These are phyloP conservation scores for Sutorius eximius DNA, from an alignment of 1,284 basidiomycete genomes.

Conservation along the genomic window DNA sequence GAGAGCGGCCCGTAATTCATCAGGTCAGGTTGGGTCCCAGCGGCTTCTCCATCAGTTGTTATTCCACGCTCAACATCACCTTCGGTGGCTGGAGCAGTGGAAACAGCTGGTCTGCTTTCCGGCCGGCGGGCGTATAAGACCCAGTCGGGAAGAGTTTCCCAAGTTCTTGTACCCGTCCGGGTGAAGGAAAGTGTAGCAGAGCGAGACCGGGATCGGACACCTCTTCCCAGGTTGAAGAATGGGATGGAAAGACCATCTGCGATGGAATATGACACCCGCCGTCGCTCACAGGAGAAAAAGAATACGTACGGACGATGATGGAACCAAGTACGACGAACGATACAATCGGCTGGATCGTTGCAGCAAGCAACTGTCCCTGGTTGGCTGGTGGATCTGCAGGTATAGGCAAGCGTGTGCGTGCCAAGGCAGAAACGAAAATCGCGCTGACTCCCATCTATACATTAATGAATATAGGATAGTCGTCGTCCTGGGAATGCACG, in stretches of 20 bases:
- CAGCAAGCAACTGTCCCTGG: conserved; percentile 70
- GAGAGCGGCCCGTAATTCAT: background rate
- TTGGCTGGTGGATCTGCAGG: conserved; percentile 58
- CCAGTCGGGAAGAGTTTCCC: conserved; percentile 49
- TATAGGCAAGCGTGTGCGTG: conserved; percentile 63
- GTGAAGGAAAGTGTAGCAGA: conserved; percentile 40
- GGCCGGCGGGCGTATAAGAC: conserved; percentile 41
- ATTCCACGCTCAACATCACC: conserved; percentile 29
- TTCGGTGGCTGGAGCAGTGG: background rate
- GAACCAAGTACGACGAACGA: conserved; percentile 84
- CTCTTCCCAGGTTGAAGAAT: conserved; percentile 75
- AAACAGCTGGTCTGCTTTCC: conserved; percentile 8
- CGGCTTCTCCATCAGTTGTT: background rate
- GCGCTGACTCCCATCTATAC: conserved; percentile 80
- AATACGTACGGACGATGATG: conserved; percentile 70
- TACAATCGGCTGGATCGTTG: conserved; percentile 78
- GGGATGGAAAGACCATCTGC: conserved; percentile 86
- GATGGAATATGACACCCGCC: background rate
- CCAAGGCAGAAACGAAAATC: conserved; percentile 82
- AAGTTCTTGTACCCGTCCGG: conserved; percentile 34
- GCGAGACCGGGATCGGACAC: conserved; percentile 53
- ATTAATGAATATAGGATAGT: background rate
- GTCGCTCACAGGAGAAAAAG: background rate
- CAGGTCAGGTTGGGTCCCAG: background rate
- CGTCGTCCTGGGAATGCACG: conserved; percentile 25